Conservation (phyloP, 2,329 filamentous ascomycete genomes). For the Coniochaeta hoffmannii region DNA sequence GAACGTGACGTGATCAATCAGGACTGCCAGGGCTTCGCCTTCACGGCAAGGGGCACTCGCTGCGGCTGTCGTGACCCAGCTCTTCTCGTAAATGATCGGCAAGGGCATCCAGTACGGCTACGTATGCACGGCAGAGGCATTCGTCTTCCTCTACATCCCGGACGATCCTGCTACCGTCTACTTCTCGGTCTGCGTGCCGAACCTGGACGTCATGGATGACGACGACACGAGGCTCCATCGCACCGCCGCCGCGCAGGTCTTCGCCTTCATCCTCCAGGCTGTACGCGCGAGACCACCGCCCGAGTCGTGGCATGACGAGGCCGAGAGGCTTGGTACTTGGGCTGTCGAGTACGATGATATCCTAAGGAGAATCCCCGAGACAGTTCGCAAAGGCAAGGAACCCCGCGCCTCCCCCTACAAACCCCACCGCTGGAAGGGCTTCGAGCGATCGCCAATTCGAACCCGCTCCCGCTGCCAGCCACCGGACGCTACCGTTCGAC, state of each 20-base stretch:
- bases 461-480: slow-evolving; percentile 18
- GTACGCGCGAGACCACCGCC: slow-evolving; percentile 19
- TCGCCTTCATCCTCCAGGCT: slow-evolving; percentile 28
- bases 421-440: slow-evolving; percentile 20
- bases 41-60: slow-evolving; percentile 21
- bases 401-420: slow-evolving; percentile 16
- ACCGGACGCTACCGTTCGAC: background rate
- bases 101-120: slow-evolving; percentile 28
- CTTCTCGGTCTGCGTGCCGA: slow-evolving; percentile 24
- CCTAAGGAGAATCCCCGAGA: slow-evolving; percentile 16
- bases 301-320: slow-evolving; percentile 22
- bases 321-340: slow-evolving; percentile 23
- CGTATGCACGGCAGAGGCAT: slow-evolving; percentile 23
- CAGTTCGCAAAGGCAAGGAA: slow-evolving; percentile 12
- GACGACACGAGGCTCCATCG: slow-evolving; percentile 24
- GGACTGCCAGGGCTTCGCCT: slow-evolving; percentile 20
- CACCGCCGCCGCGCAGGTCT: slow-evolving; percentile 29
- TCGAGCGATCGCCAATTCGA: slow-evolving; percentile 20
- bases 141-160: slow-evolving; percentile 27
- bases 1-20: slow-evolving; percentile 25
- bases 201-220: slow-evolving; percentile 23
- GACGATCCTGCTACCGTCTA: slow-evolving; percentile 24
- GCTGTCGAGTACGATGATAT: slow-evolving; percentile 24
- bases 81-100: slow-evolving; percentile 31
- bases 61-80: slow-evolving; percentile 28